Evolutionary conservation across 2,329 filamentous ascomycete species (phyloP).

Genomic region (Claviceps paspali): DNA sequence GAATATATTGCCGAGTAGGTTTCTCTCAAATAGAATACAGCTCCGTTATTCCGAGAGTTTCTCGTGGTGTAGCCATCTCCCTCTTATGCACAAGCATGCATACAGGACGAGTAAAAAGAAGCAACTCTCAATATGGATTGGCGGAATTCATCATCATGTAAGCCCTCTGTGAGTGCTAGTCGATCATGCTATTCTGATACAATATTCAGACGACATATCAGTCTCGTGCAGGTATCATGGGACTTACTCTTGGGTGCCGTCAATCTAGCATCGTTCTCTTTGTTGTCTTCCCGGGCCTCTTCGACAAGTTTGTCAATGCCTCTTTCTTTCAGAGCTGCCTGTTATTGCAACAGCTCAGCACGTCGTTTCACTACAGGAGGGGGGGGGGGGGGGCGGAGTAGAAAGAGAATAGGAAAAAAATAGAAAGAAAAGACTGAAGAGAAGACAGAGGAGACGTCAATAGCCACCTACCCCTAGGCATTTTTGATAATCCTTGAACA

Average conservation of each 20-base stretch:
- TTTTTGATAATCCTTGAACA: conserved; percentile 79
- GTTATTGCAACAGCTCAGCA: conserved; percentile 2
- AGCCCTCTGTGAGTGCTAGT: not conserved
- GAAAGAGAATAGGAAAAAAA: not conserved
- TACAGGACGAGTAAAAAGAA: not conserved
- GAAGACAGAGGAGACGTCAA: not conserved
- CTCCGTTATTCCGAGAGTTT: too few relatives aligned
- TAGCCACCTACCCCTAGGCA: conserved; percentile 55
- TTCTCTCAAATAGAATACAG: too few relatives aligned
- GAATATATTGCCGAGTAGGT: too few relatives aligned
- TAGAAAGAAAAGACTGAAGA: too few relatives aligned
- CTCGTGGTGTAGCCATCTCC: too few relatives aligned
- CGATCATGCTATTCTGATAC: conserved; percentile 1
- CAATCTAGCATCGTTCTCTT: conserved; percentile 58
- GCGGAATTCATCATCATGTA: not conserved
- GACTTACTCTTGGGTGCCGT: conserved; percentile 27
- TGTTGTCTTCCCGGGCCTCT: conserved; percentile 78
- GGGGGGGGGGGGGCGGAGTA: too few relatives aligned
- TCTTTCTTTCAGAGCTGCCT: conserved; percentile 75
- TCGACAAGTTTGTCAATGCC: conserved; percentile 89
- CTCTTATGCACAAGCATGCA: too few relatives aligned
- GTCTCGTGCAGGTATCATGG: not conserved
- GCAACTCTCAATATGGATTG: not conserved
- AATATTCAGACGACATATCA: too few relatives aligned
- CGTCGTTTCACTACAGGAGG: not conserved